Conservation (phyloP, 306 rosid genomes). For the Cicer chorassanicum region DNA sequence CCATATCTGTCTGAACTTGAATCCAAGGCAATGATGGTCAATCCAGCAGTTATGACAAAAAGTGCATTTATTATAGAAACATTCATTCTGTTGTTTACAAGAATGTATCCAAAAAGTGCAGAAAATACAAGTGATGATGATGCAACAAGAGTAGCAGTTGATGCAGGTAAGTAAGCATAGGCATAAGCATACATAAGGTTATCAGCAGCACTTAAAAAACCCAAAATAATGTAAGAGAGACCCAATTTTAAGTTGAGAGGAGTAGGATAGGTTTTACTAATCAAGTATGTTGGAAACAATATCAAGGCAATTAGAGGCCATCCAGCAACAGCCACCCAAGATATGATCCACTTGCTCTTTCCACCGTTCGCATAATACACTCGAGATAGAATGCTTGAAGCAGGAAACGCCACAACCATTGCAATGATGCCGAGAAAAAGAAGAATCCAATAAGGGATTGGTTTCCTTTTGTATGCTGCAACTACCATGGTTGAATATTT, state of each 20-base stretch:
- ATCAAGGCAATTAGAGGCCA: conserved; percentile 84
- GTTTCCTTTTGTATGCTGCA: conserved; percentile 67
- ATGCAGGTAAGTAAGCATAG: conserved; percentile 94
- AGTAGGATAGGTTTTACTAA: conserved; percentile 62
- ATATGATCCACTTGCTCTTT: conserved; percentile 90
- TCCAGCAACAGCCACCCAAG: conserved; percentile 93
- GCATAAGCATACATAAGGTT: conserved; percentile 97
- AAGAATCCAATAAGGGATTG: conserved; percentile 80
- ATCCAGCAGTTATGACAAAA: conserved; percentile 72
- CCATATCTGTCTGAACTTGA: conserved; percentile 78
- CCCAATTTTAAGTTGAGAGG: conserved; percentile 59
- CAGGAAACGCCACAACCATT: conserved; percentile 93
- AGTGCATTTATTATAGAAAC: conserved; percentile 71
- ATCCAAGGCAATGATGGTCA: conserved; percentile 84
- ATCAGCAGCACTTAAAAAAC: conserved; percentile 85
- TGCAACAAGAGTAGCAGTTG: conserved; percentile 85
- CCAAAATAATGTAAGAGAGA: conserved; percentile 64
- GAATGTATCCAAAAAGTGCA: conserved; percentile 74
- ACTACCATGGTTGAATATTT: conserved; percentile 35
- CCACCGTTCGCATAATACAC: conserved; percentile 81
- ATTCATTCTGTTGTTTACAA: conserved; percentile 75
- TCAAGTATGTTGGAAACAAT: conserved; percentile 65
- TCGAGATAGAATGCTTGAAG: conserved; percentile 86
- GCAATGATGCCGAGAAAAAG: conserved; percentile 68
- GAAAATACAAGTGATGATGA: conserved; percentile 86